These are phyloP conservation scores for Candida sp. DNA, from an alignment of 1,139 yeast genomes.

Conservation along the genomic window DNA sequence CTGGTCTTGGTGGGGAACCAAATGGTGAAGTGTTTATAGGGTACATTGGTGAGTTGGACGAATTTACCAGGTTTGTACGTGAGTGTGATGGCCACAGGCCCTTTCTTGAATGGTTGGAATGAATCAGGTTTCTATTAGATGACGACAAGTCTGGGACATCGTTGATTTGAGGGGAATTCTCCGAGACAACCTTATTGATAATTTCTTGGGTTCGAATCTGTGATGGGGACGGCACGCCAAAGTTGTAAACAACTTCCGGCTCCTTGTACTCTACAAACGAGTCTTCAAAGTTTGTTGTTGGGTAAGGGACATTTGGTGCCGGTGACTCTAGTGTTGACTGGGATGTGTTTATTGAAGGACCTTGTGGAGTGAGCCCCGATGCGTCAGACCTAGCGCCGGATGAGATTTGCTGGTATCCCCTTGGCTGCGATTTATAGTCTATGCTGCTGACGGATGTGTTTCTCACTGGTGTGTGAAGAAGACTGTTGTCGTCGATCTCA, in stretches of 20 bases:
- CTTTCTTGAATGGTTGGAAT: background rate
- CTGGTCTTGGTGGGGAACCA: slow-evolving; percentile 7
- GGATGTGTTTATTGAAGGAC: slow-evolving; percentile 9
- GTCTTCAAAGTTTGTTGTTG: slow-evolving; percentile 13
- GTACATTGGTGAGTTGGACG: background rate
- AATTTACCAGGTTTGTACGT: slow-evolving; percentile 1
- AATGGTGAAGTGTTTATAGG: slow-evolving; percentile 2
- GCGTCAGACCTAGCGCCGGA: slow-evolving; percentile 13
- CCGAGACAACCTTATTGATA: slow-evolving; percentile 7
- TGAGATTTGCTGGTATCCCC: slow-evolving; percentile 15
- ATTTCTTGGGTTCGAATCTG: slow-evolving; percentile 12
- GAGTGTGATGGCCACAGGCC: slow-evolving; percentile 4
- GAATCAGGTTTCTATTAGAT: slow-evolving; percentile 5
- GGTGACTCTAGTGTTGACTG: background rate
- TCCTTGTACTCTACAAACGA: slow-evolving; percentile 6
- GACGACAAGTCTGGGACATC: slow-evolving; percentile 14
- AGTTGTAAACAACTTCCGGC: background rate
- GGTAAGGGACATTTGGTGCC: slow-evolving; percentile 9
- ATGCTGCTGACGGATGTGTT: slow-evolving; percentile 1
- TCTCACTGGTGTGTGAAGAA: background rate
- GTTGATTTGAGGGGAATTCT: slow-evolving; percentile 10
- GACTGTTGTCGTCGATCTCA: background rate
- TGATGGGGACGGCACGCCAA: slow-evolving; percentile 11
- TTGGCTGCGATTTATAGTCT: slow-evolving; percentile 2
- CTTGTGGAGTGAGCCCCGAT: slow-evolving; percentile 5